Conservation (phyloP, 805 yeast genomes). For the Lachancea thermotolerans region DNA sequence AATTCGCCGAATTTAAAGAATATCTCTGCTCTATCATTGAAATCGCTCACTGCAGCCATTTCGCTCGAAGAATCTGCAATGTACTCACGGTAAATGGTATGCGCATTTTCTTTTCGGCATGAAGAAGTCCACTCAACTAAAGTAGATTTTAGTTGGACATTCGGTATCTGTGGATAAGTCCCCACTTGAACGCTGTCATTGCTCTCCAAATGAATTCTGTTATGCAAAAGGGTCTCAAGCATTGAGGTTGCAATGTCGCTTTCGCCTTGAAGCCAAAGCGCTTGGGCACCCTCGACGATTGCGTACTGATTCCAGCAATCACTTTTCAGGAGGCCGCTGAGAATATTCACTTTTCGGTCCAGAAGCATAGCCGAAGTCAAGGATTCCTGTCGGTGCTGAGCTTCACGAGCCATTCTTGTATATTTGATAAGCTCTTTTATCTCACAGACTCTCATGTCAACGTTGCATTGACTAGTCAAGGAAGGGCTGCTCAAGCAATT, state of each 20-base stretch:
- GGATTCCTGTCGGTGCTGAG: constrained; percentile 2
- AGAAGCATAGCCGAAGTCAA: constrained; percentile 8
- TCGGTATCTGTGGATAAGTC: background rate
- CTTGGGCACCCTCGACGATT: constrained; percentile 37
- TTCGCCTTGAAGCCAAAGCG: constrained; percentile 61
- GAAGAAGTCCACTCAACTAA: constrained; percentile 65
- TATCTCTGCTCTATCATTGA: constrained; percentile 36
- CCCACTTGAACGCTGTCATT: background rate
- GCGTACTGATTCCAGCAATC: background rate
- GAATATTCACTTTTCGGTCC: background rate
- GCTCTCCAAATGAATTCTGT: background rate
- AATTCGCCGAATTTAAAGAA: constrained; percentile 62
- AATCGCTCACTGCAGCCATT: constrained; percentile 14
- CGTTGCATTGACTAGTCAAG: too few species aligned
- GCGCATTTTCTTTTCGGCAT: constrained; percentile 62
- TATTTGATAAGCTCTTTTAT: constrained; percentile 5
- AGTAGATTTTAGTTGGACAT: constrained; percentile 31
- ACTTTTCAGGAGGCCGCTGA: background rate
- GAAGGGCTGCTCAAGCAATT: background rate
- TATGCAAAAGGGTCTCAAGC: constrained; percentile 33
- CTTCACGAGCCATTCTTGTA: background rate
- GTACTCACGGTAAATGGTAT: constrained; percentile 49
- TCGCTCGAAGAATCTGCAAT: constrained; percentile 35
- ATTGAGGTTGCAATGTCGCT: constrained; percentile 50
- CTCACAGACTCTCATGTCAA: background rate